These are phyloP conservation scores for Cercospora zeae-maydis DNA, from an alignment of 2,329 filamentous ascomycete genomes.

Conservation along the genomic window DNA sequence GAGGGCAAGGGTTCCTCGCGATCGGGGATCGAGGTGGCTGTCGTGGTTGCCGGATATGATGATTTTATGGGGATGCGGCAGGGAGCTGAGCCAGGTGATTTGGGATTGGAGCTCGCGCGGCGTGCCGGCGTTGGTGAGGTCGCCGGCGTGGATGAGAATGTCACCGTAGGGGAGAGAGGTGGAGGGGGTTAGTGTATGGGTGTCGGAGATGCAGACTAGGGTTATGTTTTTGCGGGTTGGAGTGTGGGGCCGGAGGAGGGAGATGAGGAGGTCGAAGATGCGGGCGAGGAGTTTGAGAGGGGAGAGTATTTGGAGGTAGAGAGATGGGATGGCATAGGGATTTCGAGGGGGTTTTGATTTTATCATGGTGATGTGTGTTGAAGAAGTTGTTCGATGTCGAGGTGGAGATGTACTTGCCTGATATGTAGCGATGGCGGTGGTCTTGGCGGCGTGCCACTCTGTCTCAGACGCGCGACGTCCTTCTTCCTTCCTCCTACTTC, in stretches of 20 bases:
- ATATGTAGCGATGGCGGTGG: not conserved
- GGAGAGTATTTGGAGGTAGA: conserved; percentile 29
- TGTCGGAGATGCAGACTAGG: conserved; percentile 87
- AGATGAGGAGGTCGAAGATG: conserved; percentile 49
- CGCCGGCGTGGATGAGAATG: conserved; percentile 84
- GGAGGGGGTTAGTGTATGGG: conserved; percentile 60
- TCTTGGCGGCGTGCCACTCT: not conserved
- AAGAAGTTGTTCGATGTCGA: not conserved
- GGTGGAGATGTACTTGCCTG: not conserved
- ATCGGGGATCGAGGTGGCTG: conserved; percentile 72
- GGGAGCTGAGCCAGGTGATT: conserved; percentile 72
- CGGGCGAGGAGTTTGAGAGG: conserved; percentile 43
- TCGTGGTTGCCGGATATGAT: conserved; percentile 88
- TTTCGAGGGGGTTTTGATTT: conserved; percentile 17
- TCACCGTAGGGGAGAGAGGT: conserved; percentile 68
- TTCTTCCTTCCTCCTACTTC: not conserved
- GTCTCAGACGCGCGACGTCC: not conserved
- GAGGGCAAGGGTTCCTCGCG: conserved; percentile 44
- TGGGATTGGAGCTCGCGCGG: conserved; percentile 73
- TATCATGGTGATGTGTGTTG: not conserved
- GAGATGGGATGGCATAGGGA: conserved; percentile 26
- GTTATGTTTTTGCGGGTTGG: conserved; percentile 57
- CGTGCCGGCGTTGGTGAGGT: conserved; percentile 72
- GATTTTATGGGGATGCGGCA: conserved; percentile 76
- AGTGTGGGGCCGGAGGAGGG: conserved; percentile 64